Evolutionary conservation across 1,139 yeast genomes (phyloP).

Genomic region (Hemisphaericaspora xylanilytica): DNA sequence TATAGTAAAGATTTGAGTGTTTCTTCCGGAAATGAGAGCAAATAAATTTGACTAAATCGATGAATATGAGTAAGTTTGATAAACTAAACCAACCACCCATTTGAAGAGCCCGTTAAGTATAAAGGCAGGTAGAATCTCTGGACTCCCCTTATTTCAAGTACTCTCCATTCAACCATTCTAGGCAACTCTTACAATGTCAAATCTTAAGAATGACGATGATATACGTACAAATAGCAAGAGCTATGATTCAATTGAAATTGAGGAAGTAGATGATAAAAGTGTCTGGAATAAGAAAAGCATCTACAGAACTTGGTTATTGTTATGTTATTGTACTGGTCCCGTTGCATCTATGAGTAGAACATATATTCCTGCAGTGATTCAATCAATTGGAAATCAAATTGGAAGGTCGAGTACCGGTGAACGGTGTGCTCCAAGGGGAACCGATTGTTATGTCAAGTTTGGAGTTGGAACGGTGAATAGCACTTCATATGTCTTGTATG

Average conservation of each 20-base stretch:
- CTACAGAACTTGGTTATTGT: conserved; percentile 30
- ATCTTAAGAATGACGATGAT: no score
- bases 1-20: no score
- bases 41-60: no score
- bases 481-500: conserved; percentile 38
- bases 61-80: no score
- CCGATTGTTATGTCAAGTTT: conserved; percentile 39
- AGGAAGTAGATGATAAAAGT: neutral
- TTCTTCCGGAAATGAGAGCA: no score
- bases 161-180: no score
- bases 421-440: conserved; percentile 29
- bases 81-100: no score
- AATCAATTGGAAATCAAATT: conserved; percentile 34
- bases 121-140: no score
- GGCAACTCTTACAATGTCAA: no score
- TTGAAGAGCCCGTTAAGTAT: no score
- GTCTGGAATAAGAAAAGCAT: conserved; percentile 19
- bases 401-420: conserved; percentile 29
- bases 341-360: conserved; percentile 41
- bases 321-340: conserved; percentile 38
- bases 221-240: neutral
- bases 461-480: conserved; percentile 37
- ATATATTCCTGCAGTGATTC: conserved; percentile 44
- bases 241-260: neutral
- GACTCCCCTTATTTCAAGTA: no score